These are phyloP conservation scores for Suhomyces guaymorum DNA, from an alignment of 1,139 yeast genomes.

Conservation along the genomic window DNA sequence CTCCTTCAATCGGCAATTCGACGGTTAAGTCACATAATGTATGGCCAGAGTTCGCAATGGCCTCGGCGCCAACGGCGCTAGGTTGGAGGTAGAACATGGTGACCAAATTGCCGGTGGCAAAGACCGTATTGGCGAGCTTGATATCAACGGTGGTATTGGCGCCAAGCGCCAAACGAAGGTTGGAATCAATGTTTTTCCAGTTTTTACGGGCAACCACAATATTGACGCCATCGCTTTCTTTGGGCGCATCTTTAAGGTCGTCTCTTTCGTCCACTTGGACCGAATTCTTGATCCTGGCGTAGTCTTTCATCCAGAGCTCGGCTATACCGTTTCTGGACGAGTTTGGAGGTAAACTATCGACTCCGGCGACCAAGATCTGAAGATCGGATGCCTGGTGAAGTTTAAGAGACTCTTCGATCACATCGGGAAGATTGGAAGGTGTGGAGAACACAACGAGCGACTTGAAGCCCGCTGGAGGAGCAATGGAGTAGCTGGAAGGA, in stretches of 20 bases:
- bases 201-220: slow-evolving; percentile 37
- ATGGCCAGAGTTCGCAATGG: slow-evolving; percentile 32
- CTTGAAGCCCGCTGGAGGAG: slow-evolving; percentile 12
- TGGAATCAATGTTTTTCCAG: slow-evolving; percentile 39
- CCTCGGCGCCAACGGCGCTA: slow-evolving; percentile 6
- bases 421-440: slow-evolving; percentile 39
- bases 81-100: slow-evolving; percentile 43
- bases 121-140: slow-evolving; percentile 43
- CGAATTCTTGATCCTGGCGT: slow-evolving; percentile 25
- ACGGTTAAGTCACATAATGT: slow-evolving; percentile 32
- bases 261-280: slow-evolving; percentile 27
- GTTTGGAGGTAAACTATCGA: slow-evolving; percentile 45
- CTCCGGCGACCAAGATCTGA: slow-evolving; percentile 52
- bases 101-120: slow-evolving; percentile 36
- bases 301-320: slow-evolving; percentile 48
- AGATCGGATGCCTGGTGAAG: slow-evolving; percentile 30
- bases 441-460: slow-evolving; percentile 37
- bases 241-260: slow-evolving; percentile 24
- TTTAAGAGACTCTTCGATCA: slow-evolving; percentile 34
- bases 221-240: slow-evolving; percentile 37
- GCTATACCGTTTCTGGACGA: slow-evolving; percentile 45
- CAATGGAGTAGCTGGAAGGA: slow-evolving; percentile 13
- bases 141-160: slow-evolving; percentile 22
- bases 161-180: slow-evolving; percentile 20
- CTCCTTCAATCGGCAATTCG: slow-evolving; percentile 21